phyloP scores from a whole-genome alignment of 129 eudicot species.

The Pseudognaphalium luteoalbum region DNA sequence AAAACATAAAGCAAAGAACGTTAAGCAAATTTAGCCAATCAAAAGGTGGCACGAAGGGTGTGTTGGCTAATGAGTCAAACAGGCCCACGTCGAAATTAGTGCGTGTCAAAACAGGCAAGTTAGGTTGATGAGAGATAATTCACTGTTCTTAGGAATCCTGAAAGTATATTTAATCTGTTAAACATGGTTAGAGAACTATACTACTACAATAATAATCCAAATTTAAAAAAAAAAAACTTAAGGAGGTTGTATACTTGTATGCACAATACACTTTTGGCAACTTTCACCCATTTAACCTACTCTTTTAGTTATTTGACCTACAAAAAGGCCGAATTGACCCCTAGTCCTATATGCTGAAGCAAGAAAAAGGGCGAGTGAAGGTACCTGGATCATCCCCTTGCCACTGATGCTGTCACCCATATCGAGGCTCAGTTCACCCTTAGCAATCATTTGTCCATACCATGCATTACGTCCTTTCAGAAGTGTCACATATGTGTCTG shows the following conservation, averaged over 20 bases:
- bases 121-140: not conserved
- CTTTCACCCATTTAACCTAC: no score
- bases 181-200: no score
- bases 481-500: slow-evolving; percentile 85
- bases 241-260: no score
- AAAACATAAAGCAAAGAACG: not conserved
- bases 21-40: slow-evolving; percentile 3
- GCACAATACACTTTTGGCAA: no score
- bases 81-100: not conserved
- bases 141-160: not conserved
- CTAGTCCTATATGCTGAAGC: not conserved
- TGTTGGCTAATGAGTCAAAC: not conserved
- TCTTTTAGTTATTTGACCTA: no score
- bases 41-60: not conserved
- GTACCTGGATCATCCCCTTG: slow-evolving; percentile 90
- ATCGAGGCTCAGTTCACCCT: slow-evolving; percentile 75
- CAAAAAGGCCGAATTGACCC: no score
- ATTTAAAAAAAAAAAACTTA: no score
- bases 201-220: no score
- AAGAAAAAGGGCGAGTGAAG: not conserved
- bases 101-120: not conserved
- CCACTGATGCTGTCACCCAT: slow-evolving; percentile 95
- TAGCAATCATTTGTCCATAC: slow-evolving; percentile 96
- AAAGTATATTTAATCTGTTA: no score
- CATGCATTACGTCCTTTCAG: slow-evolving; percentile 94